Conservation (phyloP, 768 basidiomycete species). For the Galerina sulciceps region DNA sequence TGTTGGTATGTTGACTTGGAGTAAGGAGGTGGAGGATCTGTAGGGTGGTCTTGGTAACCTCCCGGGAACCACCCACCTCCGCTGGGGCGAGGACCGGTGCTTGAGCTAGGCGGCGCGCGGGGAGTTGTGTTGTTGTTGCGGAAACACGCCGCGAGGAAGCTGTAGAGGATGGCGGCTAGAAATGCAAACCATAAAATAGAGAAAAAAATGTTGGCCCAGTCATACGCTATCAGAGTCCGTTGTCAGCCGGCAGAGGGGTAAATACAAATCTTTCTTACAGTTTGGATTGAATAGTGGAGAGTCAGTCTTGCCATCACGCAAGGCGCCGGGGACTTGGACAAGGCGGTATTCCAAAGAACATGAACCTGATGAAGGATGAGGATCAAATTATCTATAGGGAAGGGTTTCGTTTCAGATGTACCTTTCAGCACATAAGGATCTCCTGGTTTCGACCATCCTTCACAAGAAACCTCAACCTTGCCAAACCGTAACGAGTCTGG, state of each 20-base stretch:
- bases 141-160: constrained; percentile 59
- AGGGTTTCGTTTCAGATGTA: constrained; percentile 26
- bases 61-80: constrained; percentile 56
- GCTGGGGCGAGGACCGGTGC: constrained; percentile 34
- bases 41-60: constrained; percentile 38
- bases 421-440: constrained; percentile 89
- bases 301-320: constrained; percentile 37
- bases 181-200: constrained; percentile 59
- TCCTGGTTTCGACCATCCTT: constrained; percentile 85
- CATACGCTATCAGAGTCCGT: constrained; percentile 40
- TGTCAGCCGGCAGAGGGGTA: neutral
- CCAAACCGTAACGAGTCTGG: constrained; percentile 85
- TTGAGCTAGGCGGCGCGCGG: constrained; percentile 32
- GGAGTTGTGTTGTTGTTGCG: constrained; percentile 25
- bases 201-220: constrained; percentile 54
- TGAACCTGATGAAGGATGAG: constrained; percentile 55
- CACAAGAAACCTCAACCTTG: constrained; percentile 83
- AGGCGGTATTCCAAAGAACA: constrained; percentile 88
- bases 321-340: constrained; percentile 61
- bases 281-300: constrained; percentile 29
- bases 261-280: constrained; percentile 25
- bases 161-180: constrained; percentile 59
- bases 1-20: constrained; percentile 39
- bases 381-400: neutral
- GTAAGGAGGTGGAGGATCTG: constrained; percentile 60